Base-by-base conservation (phyloP, 192 early-diverging fungal species). In the Coemansia aciculifera region DNA sequence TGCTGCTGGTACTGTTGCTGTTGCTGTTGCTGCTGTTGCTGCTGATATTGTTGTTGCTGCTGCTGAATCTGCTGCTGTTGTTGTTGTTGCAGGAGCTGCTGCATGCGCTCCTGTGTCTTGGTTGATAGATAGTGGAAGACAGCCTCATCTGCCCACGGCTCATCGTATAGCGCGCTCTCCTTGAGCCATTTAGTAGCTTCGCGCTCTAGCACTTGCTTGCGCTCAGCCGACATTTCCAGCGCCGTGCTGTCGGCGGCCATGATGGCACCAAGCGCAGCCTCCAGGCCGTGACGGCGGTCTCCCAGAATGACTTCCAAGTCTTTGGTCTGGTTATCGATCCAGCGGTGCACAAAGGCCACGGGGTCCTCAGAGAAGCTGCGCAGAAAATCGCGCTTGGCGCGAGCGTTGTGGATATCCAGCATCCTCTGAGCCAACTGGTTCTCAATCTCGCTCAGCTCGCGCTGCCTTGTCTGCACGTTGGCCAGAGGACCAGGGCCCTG, bases 351-450 rank as follows among this genome's bases (percentile, higher is more conserved):
- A 76, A 97, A 98, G 48, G 89, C 91, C 37, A 91, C 89, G 0
- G 97, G 95, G 51, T 94, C 89, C 31, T 89, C 81, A 4, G 93
- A 84, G 78, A 98, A 99, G 56, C 88, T 79, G 37, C 92, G 83
- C 87, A 99, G 85, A 71, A 98, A 99, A 68, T 97, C 95, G 15
- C 97, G 92, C 72, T 96, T 96, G 32, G 90, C 86, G 54, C 94
- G 93, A 39, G 87, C 89, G 51, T 94, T 91, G 67, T 95, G 93
- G 79, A 99, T 93, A 39, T 87, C 86, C 65, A 91, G 89, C 54
- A 95, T 87, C 61, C 88, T 87, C 62, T 90, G 88, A 31, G 90
- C 87, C 73, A 97, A 90, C 84, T 85, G 76, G 39, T 38, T 64
- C 60, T 83, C 71, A 15, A 82, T 54, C 13, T 75, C 66, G 39